Evolutionary conservation across 306 rosid genomes (phyloP).

Genomic region (Prinsepia uniflora): DNA sequence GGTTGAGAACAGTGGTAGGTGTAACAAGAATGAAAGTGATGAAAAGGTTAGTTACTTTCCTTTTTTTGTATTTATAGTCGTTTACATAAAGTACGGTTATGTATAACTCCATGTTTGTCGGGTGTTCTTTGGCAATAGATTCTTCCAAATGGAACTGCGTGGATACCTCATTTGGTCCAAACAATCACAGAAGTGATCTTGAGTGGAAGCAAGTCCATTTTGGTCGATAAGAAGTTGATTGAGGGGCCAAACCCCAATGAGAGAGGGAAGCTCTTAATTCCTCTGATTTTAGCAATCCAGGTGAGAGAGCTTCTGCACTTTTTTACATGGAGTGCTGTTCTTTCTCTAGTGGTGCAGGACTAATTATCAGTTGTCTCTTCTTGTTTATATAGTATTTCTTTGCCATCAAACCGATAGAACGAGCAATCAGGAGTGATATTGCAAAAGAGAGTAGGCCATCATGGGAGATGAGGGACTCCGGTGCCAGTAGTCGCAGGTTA

Average conservation of each 20-base stretch:
- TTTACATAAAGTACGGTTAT: not conserved
- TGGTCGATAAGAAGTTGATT: slow-evolving; percentile 72
- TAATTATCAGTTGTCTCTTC: not conserved
- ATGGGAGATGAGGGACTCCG: slow-evolving; percentile 65
- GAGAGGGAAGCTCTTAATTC: slow-evolving; percentile 69
- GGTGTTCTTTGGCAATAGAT: slow-evolving; percentile 47
- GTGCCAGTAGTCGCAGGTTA: slow-evolving; percentile 24
- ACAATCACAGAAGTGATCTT: slow-evolving; percentile 59
- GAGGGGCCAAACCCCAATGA: slow-evolving; percentile 95
- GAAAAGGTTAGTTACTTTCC: slow-evolving; percentile 66
- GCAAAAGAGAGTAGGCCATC: slow-evolving; percentile 57
- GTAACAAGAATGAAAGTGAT: slow-evolving; percentile 73
- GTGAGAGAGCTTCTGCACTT: slow-evolving; percentile 39
- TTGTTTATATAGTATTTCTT: slow-evolving; percentile 50
- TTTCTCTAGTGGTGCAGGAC: not conserved
- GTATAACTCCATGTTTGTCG: slow-evolving; percentile 13
- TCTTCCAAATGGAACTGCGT: slow-evolving; percentile 83
- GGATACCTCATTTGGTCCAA: slow-evolving; percentile 82
- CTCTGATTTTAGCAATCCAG: slow-evolving; percentile 58
- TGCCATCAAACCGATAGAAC: slow-evolving; percentile 60
- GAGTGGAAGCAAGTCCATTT: slow-evolving; percentile 59
- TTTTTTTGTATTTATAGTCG: slow-evolving; percentile 1
- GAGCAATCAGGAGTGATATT: slow-evolving; percentile 55
- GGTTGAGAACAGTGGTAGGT: slow-evolving; percentile 94
- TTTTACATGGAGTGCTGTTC: not conserved